Evolutionary conservation across 306 rosid genomes (phyloP), one percentile per base, ranked within the genome.

Genomic region (Erythrophleum fordii): DNA sequence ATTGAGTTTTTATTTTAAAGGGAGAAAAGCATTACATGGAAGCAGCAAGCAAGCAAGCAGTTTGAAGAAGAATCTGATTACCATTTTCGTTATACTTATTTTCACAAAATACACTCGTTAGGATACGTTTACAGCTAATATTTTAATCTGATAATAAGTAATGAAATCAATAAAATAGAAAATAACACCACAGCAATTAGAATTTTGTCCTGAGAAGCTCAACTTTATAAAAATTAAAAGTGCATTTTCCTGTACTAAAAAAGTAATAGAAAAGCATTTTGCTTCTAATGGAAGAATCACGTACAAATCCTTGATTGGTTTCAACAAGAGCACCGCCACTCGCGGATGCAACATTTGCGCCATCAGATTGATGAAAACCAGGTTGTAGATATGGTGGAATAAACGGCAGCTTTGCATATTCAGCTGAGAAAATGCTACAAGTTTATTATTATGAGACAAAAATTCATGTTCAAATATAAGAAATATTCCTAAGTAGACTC

Each of bases 271-370:
- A 11, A 45, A 45, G 46, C 46, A 42, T 9, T 42, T 8, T 8
- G 46, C 2, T 42, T 45, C 49, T 45, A 45, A 51, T 17, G 59
- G 26, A 52, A 31, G n/a, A 37, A 31, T 29, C 20, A 20, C 77
- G 6, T 55, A 58, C 78, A 23, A 58, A 39, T 58, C 78, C 78
- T 16, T 74, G 41, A 41, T 60, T 8, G 20, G 53, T 67, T 37
- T 69, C 59, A 29, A 46, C 67, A 11, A 84, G 61, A 71, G 77
- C 81, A 7, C 83, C 85, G 11, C 48, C 79, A 48, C 79, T 85
- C 3, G 62, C 78, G 12, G 85, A 86, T 29, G 89, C 87, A 49
- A 86, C 80, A 69, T 81, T 86, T 34, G 60, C 81, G 1, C 89
- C 89, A 34, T 66, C 17, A 0, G 48, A 70, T 4, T 55, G 5